Percentiles rank a stretch among this genome's conserved stretches.
These are phyloP conservation scores for Calonectria naviculata DNA, from an alignment of 2,329 filamentous ascomycete genomes.

Conservation along the genomic window DNA sequence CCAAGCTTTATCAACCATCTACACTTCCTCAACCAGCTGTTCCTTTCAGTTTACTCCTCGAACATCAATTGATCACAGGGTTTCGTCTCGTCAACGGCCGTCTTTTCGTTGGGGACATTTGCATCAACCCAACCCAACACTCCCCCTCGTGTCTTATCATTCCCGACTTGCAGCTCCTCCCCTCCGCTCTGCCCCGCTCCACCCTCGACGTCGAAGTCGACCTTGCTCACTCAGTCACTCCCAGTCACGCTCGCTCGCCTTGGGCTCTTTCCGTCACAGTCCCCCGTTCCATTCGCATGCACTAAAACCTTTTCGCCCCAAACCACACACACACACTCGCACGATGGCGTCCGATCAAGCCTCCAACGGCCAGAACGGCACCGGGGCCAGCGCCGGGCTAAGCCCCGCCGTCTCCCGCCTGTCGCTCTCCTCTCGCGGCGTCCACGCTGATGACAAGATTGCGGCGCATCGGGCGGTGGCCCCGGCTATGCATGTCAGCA, in stretches of 20 bases:
- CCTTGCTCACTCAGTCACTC: neutral
- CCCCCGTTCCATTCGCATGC: too few relatives aligned
- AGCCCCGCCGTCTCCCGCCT: slow-evolving; percentile 36
- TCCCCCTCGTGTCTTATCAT: neutral
- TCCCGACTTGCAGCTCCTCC: neutral
- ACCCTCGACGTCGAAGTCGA: neutral
- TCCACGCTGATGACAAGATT: slow-evolving; percentile 85
- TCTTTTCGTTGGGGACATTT: neutral
- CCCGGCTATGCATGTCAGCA: slow-evolving; percentile 89
- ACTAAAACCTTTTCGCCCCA: neutral
- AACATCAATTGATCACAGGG: neutral
- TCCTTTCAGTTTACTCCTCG: neutral
- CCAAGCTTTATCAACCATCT: neutral
- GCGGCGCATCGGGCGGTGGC: slow-evolving; percentile 83
- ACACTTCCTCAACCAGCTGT: neutral
- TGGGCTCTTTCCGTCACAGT: neutral
- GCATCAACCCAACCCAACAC: neutral
- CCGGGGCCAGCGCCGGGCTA: slow-evolving; percentile 16
- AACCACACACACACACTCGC: too few relatives aligned
- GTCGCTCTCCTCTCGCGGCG: slow-evolving; percentile 74
- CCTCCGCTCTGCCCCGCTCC: neutral
- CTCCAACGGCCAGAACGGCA: slow-evolving; percentile 15
- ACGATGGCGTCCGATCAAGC: slow-evolving; percentile 35
- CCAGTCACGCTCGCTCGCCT: neutral
- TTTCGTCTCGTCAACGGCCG: neutral